Percentiles rank a stretch among this genome's conserved stretches.
These are phyloP conservation scores for Aspergillus steynii DNA, from an alignment of 495 filamentous ascomycete genomes.

Conservation along the genomic window DNA sequence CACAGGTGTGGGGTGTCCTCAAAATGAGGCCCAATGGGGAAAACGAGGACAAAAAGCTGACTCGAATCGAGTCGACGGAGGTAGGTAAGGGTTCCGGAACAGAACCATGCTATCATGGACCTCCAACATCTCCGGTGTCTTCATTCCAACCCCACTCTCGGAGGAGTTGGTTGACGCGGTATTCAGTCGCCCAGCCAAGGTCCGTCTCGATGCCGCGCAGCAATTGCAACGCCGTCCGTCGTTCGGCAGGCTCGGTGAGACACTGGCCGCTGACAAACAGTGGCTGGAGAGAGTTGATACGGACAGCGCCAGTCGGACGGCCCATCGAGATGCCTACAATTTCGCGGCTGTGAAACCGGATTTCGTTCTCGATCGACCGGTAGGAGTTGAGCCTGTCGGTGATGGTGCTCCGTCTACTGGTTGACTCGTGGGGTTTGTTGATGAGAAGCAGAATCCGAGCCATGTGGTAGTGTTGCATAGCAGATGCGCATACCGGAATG, in stretches of 20 bases:
- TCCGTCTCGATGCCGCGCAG: slow-evolving; percentile 59
- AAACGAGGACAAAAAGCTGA: background rate
- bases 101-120: slow-evolving; percentile 9
- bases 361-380: slow-evolving; percentile 53
- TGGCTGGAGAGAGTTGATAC: slow-evolving; percentile 62
- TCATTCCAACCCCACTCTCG: slow-evolving; percentile 57
- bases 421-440: slow-evolving; percentile 62
- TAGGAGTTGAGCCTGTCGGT: slow-evolving; percentile 53
- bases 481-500: slow-evolving; percentile 61
- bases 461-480: slow-evolving; percentile 68
- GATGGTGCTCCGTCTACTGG: slow-evolving; percentile 49
- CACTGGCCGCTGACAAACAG: slow-evolving; percentile 64
- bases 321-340: slow-evolving; percentile 58
- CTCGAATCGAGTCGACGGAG: background rate
- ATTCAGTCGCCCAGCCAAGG: slow-evolving; percentile 64
- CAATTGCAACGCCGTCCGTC: slow-evolving; percentile 50
- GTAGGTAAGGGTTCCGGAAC: background rate
- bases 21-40: background rate
- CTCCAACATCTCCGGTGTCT: slow-evolving; percentile 5
- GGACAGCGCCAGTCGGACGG: slow-evolving; percentile 53
- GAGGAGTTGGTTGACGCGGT: slow-evolving; percentile 56
- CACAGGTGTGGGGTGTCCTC: background rate
- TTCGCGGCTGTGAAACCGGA: slow-evolving; percentile 56
- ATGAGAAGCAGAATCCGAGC: slow-evolving; percentile 60
- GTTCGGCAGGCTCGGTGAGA: slow-evolving; percentile 50